phyloP scores from a whole-genome alignment of 441 rosid species.

The Manihot esculenta region DNA sequence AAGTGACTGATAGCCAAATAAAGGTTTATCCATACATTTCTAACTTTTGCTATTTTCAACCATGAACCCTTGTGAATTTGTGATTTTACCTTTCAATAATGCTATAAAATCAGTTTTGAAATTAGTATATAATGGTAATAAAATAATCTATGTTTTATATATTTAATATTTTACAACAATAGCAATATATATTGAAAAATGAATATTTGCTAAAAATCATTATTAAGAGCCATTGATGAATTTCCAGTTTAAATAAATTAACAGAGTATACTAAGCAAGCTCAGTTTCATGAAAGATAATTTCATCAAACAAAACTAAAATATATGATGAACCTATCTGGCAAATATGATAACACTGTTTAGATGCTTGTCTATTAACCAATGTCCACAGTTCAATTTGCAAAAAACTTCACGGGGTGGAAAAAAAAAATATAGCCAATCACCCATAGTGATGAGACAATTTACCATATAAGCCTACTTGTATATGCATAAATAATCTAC shows the following conservation, averaged over 20 bases:
- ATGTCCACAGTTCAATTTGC: no score
- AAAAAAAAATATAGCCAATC: not conserved
- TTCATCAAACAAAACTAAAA: no score
- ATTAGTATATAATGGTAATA: not conserved
- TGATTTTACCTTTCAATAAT: not conserved
- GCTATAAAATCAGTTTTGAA: not conserved
- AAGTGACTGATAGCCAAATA: not conserved
- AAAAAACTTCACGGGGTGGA: no score
- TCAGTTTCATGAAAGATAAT: no score
- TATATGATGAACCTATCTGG: no score
- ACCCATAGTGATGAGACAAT: not conserved
- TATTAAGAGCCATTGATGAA: not conserved
- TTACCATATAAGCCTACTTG: not conserved
- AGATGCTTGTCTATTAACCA: no score
- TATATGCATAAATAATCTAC: not conserved
- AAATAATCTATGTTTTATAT: not conserved
- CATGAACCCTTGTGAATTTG: not conserved
- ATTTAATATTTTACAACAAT: no score
- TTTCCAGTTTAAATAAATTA: not conserved
- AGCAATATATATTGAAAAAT: no score
- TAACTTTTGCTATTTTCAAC: not conserved
- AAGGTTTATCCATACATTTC: not conserved
- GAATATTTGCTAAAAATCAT: not conserved
- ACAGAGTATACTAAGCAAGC: no score
- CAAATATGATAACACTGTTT: no score